Evolutionary conservation across 768 basidiomycete genomes (phyloP).

Genomic region (Lanmaoa rubissima): DNA sequence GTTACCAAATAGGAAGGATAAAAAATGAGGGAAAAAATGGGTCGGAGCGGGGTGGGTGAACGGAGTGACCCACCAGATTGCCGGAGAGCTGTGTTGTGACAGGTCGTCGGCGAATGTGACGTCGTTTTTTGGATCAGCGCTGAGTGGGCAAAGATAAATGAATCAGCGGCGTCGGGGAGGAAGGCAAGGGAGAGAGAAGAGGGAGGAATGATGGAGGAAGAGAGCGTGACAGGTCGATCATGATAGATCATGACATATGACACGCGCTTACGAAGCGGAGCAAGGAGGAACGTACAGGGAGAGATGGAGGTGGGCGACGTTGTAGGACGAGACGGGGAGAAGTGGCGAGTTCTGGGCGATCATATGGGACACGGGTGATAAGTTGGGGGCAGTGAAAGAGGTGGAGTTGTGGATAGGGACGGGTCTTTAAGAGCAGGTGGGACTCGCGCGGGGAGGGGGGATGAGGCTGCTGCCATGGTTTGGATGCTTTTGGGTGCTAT

Average conservation of each 20-base stretch:
- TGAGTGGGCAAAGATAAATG: slow-evolving; percentile 4
- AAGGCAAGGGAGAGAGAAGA: background rate
- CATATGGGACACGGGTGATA: slow-evolving; percentile 38
- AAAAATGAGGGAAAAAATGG: slow-evolving; percentile 11
- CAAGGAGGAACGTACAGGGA: slow-evolving; percentile 46
- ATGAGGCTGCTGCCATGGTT: background rate
- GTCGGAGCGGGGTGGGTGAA: slow-evolving; percentile 16
- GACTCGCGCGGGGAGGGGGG: slow-evolving; percentile 5
- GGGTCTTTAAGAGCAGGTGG: slow-evolving; percentile 22
- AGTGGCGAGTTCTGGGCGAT: slow-evolving; percentile 49
- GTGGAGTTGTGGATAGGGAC: background rate
- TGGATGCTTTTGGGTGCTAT: slow-evolving; percentile 13
- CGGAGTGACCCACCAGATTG: slow-evolving; percentile 42
- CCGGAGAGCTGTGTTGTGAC: slow-evolving; percentile 46
- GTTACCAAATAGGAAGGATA: slow-evolving; percentile 5
- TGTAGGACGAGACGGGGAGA: slow-evolving; percentile 52
- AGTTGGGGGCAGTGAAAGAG: slow-evolving; percentile 1
- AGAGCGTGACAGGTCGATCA: slow-evolving; percentile 28
- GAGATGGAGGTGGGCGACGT: slow-evolving; percentile 62
- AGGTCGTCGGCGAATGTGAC: slow-evolving; percentile 45
- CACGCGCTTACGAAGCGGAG: slow-evolving; percentile 22
- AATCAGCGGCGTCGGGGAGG: slow-evolving; percentile 9
- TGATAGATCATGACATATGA: slow-evolving; percentile 33
- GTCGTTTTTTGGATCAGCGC: slow-evolving; percentile 43
- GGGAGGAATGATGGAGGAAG: slow-evolving; percentile 10